Percentiles rank a stretch among this genome's conserved stretches.
These are phyloP conservation scores for Castanea crenata DNA, from an alignment of 306 rosid genomes.

Conservation along the genomic window DNA sequence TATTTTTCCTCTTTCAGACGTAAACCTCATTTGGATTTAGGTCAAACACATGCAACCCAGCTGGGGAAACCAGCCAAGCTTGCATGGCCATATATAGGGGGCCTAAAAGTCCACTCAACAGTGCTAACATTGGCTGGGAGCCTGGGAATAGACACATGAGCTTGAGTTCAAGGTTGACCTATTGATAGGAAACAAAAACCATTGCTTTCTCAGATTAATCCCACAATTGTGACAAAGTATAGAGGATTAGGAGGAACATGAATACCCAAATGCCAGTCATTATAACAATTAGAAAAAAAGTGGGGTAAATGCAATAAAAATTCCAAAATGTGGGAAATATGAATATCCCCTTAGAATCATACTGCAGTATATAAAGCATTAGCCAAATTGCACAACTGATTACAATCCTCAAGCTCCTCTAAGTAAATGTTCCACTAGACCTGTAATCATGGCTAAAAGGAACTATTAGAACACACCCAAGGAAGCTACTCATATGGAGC, in stretches of 20 bases:
- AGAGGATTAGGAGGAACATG: not conserved
- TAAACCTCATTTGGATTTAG: too few relatives aligned
- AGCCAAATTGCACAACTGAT: not conserved
- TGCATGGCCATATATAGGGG: too few relatives aligned
- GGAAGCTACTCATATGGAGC: slow-evolving; percentile 11
- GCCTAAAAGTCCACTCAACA: too few relatives aligned
- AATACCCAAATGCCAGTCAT: not conserved
- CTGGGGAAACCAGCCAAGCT: too few relatives aligned
- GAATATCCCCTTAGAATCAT: not conserved
- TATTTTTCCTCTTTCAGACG: too few relatives aligned
- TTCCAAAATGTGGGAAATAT: not conserved
- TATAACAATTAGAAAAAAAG: not conserved
- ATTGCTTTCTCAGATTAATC: not conserved
- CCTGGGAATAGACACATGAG: not conserved
- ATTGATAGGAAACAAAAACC: not conserved
- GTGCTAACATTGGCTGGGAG: not conserved
- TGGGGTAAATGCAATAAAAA: too few relatives aligned
- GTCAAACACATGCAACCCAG: too few relatives aligned
- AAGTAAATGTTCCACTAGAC: not conserved
- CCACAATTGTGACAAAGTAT: not conserved
- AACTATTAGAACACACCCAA: slow-evolving; percentile 4
- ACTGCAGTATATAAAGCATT: not conserved
- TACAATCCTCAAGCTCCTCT: not conserved
- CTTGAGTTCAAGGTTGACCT: not conserved
- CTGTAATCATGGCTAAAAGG: not conserved